These are phyloP conservation scores for Eutrema japonicum DNA, from an alignment of 345 rosid genomes.

Conservation along the genomic window DNA sequence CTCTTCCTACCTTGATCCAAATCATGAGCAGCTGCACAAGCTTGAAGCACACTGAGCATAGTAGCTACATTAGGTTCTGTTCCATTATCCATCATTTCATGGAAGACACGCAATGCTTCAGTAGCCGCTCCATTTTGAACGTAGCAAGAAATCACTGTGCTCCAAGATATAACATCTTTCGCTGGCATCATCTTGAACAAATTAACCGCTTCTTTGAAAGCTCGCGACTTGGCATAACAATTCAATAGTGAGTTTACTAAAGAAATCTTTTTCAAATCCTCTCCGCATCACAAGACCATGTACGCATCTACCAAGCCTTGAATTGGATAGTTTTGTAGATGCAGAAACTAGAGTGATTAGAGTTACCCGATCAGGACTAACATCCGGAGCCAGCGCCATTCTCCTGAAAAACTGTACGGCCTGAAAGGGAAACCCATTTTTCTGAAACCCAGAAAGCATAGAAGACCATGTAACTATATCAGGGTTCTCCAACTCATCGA, in stretches of 20 bases:
- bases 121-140: constrained; percentile 47
- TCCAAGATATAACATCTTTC: constrained; percentile 65
- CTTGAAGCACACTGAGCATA: constrained; percentile 51
- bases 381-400: constrained; percentile 44
- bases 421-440: constrained; percentile 48
- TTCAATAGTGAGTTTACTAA: constrained; percentile 54
- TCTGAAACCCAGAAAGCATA: constrained; percentile 62
- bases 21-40: constrained; percentile 53
- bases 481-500: constrained; percentile 51
- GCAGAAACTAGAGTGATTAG: constrained; percentile 62
- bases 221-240: constrained; percentile 53
- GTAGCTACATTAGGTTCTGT: constrained; percentile 51
- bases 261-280: constrained; percentile 47
- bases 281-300: constrained; percentile 53
- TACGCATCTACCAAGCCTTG: constrained; percentile 54
- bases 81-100: constrained; percentile 51
- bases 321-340: constrained; percentile 47
- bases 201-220: constrained; percentile 42
- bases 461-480: constrained; percentile 65
- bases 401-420: constrained; percentile 51
- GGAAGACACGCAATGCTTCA: constrained; percentile 49
- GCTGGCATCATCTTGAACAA: constrained; percentile 49
- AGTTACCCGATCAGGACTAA: constrained; percentile 50
- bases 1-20: constrained; percentile 53
- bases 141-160: constrained; percentile 54